Evolutionary conservation across 75 land plant genomes (phyloP), one percentile per base, ranked within the genome.

Genomic region (Chamaecyparis obtusa): DNA sequence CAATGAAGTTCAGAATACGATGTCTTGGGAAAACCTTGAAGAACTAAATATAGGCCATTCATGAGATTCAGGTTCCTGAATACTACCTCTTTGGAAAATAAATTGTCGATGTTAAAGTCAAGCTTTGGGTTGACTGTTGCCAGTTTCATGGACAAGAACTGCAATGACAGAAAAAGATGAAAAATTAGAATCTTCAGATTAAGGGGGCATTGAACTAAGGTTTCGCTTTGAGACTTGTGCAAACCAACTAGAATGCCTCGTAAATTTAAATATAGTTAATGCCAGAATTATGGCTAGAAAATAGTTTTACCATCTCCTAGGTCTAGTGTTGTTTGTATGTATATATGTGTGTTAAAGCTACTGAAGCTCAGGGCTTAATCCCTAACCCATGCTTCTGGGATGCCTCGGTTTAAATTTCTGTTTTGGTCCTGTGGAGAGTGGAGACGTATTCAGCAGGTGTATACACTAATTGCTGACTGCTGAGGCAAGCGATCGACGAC

Each of bases 111-210:
- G 87, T 44, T 36, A 86, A 55, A 87, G 44, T 87, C 88, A 16
- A 88, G 88, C 19, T 67, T 88, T 17, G 90, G 90, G 44, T 89
- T 89, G 14, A 89, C 90, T n/a, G 90, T 82, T 30, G 90, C 90
- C 83, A 89, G 69, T 90, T 89, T 89, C 90, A 89, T 89, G 30
- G 90, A 89, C 57, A 89, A 69, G 74, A 83, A 87, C 89, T 88
- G 88, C 89, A 88, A 30, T 57, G 21, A 69, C 8, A 81, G 78
- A 72, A 41, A 32, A 46, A 83, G 32, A 82, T 8, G 19, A 72
- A 39, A 21, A 86, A 41, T 46, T 49, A 44, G 48, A 46, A 9
- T 24, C 27, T 78, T 9, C 41, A 41, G 43, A 78, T 39, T 46
- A 51, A 21, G 54, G 83, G 14, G 33, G 55, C 55, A 81, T n/a